Conservation (phyloP, 257 asterid species). For the Fraxinus cuspidata region DNA sequence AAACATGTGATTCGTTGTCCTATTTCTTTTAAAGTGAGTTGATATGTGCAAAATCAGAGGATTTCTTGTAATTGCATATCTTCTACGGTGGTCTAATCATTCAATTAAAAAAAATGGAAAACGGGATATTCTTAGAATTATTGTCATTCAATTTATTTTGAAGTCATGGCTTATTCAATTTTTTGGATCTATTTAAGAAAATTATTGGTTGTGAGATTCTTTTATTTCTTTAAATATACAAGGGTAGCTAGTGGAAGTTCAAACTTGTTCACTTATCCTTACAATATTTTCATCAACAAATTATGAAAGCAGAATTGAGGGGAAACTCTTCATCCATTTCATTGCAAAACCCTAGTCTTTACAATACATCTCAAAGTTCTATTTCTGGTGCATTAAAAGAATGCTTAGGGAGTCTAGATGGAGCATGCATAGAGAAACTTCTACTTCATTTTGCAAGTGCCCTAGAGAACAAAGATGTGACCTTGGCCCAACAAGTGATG, state of each 20-base stretch:
- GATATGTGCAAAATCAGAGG: background rate
- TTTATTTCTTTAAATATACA: conserved; percentile 23
- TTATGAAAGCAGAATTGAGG: conserved; percentile 55
- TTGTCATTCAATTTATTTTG: conserved; percentile 24
- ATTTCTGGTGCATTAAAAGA: conserved; percentile 52
- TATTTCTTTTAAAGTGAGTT: background rate
- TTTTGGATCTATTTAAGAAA: conserved; percentile 14
- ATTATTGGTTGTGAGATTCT: conserved; percentile 22
- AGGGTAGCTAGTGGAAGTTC: conserved; percentile 26
- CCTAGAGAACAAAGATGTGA: conserved; percentile 67
- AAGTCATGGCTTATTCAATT: background rate
- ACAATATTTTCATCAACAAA: background rate
- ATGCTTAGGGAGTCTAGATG: conserved; percentile 59
- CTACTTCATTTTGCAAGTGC: conserved; percentile 72
- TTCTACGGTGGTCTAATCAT: background rate
- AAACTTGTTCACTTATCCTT: conserved; percentile 11
- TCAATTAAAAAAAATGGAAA: background rate
- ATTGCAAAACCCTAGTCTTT: conserved; percentile 40
- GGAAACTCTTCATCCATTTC: conserved; percentile 39
- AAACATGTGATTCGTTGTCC: background rate
- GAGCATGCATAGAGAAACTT: conserved; percentile 80
- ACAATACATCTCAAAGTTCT: conserved; percentile 40
- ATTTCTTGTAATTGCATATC: background rate
- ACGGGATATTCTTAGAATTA: conserved; percentile 18
- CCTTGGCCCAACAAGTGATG: conserved; percentile 84